Base-by-base conservation (phyloP, 257 asterid genomes). In the Solanum peruvianum region DNA sequence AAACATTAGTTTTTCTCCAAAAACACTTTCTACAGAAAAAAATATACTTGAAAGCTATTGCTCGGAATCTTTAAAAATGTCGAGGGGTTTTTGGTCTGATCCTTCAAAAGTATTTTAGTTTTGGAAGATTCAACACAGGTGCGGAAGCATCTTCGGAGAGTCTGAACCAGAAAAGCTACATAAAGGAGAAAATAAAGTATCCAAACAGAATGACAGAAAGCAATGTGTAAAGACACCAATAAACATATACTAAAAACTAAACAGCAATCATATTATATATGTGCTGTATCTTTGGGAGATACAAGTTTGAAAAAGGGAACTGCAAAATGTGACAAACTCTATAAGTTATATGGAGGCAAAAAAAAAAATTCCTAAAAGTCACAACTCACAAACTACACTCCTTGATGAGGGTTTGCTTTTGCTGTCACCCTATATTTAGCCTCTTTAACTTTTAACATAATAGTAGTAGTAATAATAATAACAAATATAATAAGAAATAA, bases 241-340 rank as follows among this genome's bases (percentile, higher is more conserved):
- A 20, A 31, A 85, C 9, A 20, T 8, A 85, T 8, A 85, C 33
- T 18, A 41, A 84, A 66, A 85, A 42, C 75, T 15, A 49, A 71
- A 86, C 87, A 71, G 82, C 76, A 66, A 85, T 78, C 67, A 72
- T 72, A 86, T 86, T 67, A 86, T 84, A 82, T 64, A 85, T 84
- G 27, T 85, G 85, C 83, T 71, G 84, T 70, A 87, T 87, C 88
- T 86, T 86, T 82, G 83, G 75, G 76, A 86, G 91, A 84, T 88
- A 86, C 87, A 87, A 89, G 80, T 87, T 83, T 71, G 84, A 73
- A 89, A 86, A 89, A 82, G 72, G 87, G 77, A 89, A 88, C 88
- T 88, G 86, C 87, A 44, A 86, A 86, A 86, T 86, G 84, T 71
- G 80, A 13, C 84, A 35, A 80, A 87, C 72, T 81, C 73, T 71